A percentile compares a stretch with the other conserved stretches of the same genome.
Conservation (phyloP, 2,329 filamentous ascomycete genomes). For the Pseudogymnoascus sp. region DNA sequence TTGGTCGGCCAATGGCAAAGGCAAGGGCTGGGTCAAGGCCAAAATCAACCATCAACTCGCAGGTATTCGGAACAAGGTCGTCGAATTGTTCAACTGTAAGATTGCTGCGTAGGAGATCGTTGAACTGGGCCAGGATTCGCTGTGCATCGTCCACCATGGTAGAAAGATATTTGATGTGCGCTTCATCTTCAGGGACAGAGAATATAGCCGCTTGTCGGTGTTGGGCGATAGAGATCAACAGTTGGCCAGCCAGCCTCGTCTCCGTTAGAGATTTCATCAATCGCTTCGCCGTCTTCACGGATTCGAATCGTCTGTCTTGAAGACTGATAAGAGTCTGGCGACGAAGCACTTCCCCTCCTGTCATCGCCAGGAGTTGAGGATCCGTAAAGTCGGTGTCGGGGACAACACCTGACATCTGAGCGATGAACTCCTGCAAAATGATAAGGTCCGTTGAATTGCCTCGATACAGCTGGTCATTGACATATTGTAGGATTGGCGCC, state of each 20-base stretch:
- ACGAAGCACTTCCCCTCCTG: slow-evolving; percentile 71
- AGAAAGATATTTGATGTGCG: slow-evolving; percentile 81
- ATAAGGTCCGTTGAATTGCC: slow-evolving; percentile 87
- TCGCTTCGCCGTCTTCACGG: slow-evolving; percentile 64
- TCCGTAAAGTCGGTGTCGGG: slow-evolving; percentile 84
- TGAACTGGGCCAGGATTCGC: slow-evolving; percentile 74
- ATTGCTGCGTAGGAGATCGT: slow-evolving; percentile 80
- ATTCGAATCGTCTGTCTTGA: slow-evolving; percentile 73
- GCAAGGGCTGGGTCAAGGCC: slow-evolving; percentile 73
- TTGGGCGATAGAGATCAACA: slow-evolving; percentile 86
- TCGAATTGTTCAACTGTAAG: slow-evolving; percentile 71
- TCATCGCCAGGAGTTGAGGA: slow-evolving; percentile 77
- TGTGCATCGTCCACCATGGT: slow-evolving; percentile 88
- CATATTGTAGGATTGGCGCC: slow-evolving; percentile 79
- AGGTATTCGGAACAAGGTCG: slow-evolving; percentile 64
- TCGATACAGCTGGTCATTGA: slow-evolving; percentile 70
- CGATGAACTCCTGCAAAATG: slow-evolving; percentile 81
- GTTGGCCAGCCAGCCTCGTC: slow-evolving; percentile 67
- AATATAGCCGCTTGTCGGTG: slow-evolving; percentile 83
- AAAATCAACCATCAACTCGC: slow-evolving; percentile 66
- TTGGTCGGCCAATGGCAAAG: slow-evolving; percentile 73
- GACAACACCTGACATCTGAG: slow-evolving; percentile 88
- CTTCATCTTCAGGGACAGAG: slow-evolving; percentile 59
- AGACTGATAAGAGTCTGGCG: slow-evolving; percentile 73
- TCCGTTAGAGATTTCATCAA: slow-evolving; percentile 73